A percentile compares a stretch with the other conserved stretches of the same genome.
Conservation (phyloP, 768 basidiomycete species). For the Sutorius australiensis region DNA sequence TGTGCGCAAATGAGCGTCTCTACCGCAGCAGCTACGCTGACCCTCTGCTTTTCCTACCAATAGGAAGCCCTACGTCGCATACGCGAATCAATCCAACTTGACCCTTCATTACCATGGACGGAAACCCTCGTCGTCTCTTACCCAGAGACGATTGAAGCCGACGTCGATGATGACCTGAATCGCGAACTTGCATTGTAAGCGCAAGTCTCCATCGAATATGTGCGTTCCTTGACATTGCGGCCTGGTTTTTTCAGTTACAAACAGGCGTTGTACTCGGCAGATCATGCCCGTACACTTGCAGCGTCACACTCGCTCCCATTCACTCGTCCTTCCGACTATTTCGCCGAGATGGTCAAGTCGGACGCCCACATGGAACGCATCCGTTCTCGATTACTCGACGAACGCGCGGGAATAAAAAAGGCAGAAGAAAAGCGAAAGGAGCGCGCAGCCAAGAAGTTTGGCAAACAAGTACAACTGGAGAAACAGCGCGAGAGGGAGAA, state of each 20-base stretch:
- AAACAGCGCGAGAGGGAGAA: slow-evolving; percentile 87
- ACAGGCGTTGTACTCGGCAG: slow-evolving; percentile 84
- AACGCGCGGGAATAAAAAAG: slow-evolving; percentile 83
- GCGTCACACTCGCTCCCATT: slow-evolving; percentile 77
- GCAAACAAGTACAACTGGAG: slow-evolving; percentile 95
- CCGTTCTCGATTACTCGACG: slow-evolving; percentile 85
- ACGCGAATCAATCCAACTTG: slow-evolving; percentile 70
- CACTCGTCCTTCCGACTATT: slow-evolving; percentile 90
- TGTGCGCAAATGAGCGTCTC: slow-evolving; percentile 38
- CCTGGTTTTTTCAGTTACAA: slow-evolving; percentile 69
- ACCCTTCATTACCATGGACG: slow-evolving; percentile 75
- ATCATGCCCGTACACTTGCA: slow-evolving; percentile 73
- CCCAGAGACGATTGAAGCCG: slow-evolving; percentile 68
- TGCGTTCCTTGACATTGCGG: neutral
- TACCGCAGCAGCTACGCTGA: neutral
- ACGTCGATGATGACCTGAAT: slow-evolving; percentile 84
- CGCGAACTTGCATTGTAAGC: slow-evolving; percentile 94
- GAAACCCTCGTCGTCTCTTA: slow-evolving; percentile 74
- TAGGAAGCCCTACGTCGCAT: slow-evolving; percentile 80
- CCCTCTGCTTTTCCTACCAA: neutral
- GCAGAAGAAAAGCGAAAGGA: slow-evolving; percentile 89
- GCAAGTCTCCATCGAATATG: neutral
- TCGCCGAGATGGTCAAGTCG: slow-evolving; percentile 98
- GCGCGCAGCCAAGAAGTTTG: slow-evolving; percentile 95
- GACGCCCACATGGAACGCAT: slow-evolving; percentile 98